Base-by-base conservation (phyloP, 441 rosid species). In the Populus hybrid region DNA sequence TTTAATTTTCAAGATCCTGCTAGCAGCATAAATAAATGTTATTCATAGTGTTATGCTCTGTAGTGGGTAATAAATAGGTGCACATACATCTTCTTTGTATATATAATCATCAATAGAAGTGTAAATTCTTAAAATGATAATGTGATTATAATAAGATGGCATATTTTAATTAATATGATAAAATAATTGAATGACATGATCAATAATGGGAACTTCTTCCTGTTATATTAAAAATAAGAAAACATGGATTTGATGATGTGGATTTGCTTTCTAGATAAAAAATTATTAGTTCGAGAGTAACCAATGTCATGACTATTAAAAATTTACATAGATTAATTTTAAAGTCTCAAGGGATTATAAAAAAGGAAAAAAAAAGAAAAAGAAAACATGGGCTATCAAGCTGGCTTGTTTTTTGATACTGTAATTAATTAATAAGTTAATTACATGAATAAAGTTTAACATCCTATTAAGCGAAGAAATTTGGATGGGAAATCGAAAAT, bases 141-240 rank as follows among this genome's bases (percentile, higher is more conserved):
- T 29, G 64, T 67, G 2, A 65, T 12, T 20, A 28, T 16, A 26
- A 29, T 20, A 40, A 33, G 9, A 68, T 31, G 33, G 33, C 33
- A 31, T 12, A 6, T 64, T 9, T 68, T 68, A 59, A 31, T 31
- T 31, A 18, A n/a, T 29, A 29, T 29, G 45, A 40, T n/a, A 14
- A 56, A 73, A 50, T 10, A 2, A 59, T 31, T n/a, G 10, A 6
- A 38, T 72, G 75, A 73, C 33, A 31, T 33, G 40, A n/a, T n/a
- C n/a, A 76, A 64, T 63, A 74, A 75, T 70, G 67, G 83, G 77
- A 80, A 83, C 78, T 77, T 75, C 45, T 31, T 72, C 74, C 69
- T 56, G 77, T 68, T 61, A 10, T 18, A 23, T 12, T 70, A 31
- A 16, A 63, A 18, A 12, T 20, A 64, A 45, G 3, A 6, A 68